Evolutionary conservation across 805 yeast species (phyloP), one percentile per base, ranked within the genome.

Genomic region (Saturnispora sekii): DNA sequence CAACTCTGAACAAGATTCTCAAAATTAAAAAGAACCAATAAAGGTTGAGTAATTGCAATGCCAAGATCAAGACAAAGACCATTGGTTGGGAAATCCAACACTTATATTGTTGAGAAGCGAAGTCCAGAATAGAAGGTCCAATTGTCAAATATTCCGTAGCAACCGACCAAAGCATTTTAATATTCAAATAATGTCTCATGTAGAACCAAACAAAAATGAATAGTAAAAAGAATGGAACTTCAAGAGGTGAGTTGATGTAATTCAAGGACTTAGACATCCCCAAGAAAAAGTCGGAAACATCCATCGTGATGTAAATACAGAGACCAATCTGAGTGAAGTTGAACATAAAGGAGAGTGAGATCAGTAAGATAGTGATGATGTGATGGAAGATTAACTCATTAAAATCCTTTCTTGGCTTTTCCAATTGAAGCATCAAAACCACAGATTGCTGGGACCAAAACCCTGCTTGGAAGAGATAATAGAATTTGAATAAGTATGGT

Each of bases 371-470:
- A 21, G 99, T 93, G 51, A 93, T 79, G 50, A 93, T 74, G 62
- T 93, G 99, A 64, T 93, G 99, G 63, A 86, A 79, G 34, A 90
- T 85, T 49, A 93, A 74, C 65, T 93, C 98, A 55, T 79, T 69
- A 66, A 80, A 89, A 63, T 93, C 99, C 64, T 88, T 89, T 64
- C 99, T 76, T 47, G 96, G 97, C 62, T 86, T 86, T 65, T 93
- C 99, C 49, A 93, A 72, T 63, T 84, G 95, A 51, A 93, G 70
- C 38, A 78, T 66, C 51, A 93, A 70, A 30, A 93, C 84, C 35
- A 84, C 79, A 1, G 94, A 81, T 66, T 93, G 98, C 68, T 93
- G 99, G 17, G 88, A 79, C 99, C 99, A 93, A 64, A 87, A 93
- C 4, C 97, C 84, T 5, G 97, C 97, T 67, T 93, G 97, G 35